Conservation (phyloP, 2,329 filamentous ascomycete genomes). For the Thelonectria rubi region DNA sequence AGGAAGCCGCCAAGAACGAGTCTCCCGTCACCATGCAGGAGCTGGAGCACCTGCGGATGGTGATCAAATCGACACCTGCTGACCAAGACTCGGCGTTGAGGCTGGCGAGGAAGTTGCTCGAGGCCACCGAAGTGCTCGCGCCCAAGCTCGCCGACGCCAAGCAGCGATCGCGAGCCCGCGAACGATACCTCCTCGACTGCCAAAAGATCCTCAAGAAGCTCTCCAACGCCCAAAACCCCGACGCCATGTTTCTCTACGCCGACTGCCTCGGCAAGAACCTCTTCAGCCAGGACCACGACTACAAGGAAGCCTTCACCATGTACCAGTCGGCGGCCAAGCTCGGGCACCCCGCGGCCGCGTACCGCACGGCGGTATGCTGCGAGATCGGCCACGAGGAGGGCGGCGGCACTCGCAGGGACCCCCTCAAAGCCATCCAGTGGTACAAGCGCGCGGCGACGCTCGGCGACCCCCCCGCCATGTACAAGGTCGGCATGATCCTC, state of each 20-base stretch:
- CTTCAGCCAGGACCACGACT: conserved; percentile 81
- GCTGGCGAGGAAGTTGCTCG: conserved; percentile 84
- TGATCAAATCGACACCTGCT: conserved; percentile 74
- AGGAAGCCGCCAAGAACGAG: conserved; percentile 44
- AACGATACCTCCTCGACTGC: conserved; percentile 85
- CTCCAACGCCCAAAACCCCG: conserved; percentile 73
- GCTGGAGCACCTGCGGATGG: conserved; percentile 76
- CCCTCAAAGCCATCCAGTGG: conserved; percentile 96
- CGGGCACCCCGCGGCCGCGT: conserved; percentile 86
- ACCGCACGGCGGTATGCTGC: conserved; percentile 95
- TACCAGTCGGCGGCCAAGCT: conserved; percentile 95
- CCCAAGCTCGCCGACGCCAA: conserved; percentile 72
- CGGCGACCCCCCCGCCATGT: conserved; percentile 94
- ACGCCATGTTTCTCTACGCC: conserved; percentile 93
- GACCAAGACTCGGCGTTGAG: conserved; percentile 77
- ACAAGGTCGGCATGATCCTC: conserved; percentile 96
- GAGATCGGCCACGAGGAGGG: conserved; percentile 95
- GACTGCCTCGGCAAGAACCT: conserved; percentile 87
- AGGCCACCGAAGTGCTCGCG: conserved; percentile 82
- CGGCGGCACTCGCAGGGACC: conserved; percentile 90
- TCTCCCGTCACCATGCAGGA: conserved; percentile 77
- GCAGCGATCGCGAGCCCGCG: conserved; percentile 77
- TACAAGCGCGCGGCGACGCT: conserved; percentile 92
- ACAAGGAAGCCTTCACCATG: conserved; percentile 90
- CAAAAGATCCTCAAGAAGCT: conserved; percentile 94